Evolutionary conservation across 2,329 filamentous ascomycete species (phyloP).

Genomic region (Colletotrichum orbiculare): DNA sequence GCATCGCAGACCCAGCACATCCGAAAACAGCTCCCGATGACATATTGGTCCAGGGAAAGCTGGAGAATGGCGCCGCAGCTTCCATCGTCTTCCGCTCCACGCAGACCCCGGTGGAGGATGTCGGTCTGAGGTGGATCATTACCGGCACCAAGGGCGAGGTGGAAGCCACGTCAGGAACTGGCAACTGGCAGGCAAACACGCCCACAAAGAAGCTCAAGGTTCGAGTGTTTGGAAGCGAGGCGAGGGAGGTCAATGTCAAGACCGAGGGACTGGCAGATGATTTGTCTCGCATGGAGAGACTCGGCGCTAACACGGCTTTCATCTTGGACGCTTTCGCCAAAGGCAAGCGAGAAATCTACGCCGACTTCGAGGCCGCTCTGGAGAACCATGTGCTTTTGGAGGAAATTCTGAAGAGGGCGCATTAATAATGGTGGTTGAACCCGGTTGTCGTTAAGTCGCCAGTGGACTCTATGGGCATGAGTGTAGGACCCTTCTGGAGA

Average conservation of each 20-base stretch:
- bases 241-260: slow-evolving; percentile 9
- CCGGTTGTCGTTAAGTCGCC: no score
- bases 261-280: slow-evolving; percentile 29
- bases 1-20: slow-evolving; percentile 39
- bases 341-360: slow-evolving; percentile 29
- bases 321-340: slow-evolving; percentile 40
- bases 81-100: slow-evolving; percentile 43
- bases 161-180: slow-evolving; percentile 37
- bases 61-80: slow-evolving; percentile 45
- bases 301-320: slow-evolving; percentile 38
- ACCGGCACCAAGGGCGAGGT: slow-evolving; percentile 50
- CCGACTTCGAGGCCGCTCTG: slow-evolving; percentile 40
- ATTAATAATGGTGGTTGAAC: not conserved
- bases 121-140: slow-evolving; percentile 48
- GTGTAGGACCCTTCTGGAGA: no score
- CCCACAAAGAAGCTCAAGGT: slow-evolving; percentile 36
- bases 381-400: slow-evolving; percentile 40
- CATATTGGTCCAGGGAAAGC: slow-evolving; percentile 47
- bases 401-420: slow-evolving; percentile 37
- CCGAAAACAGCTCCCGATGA: slow-evolving; percentile 47
- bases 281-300: slow-evolving; percentile 22
- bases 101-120: slow-evolving; percentile 37
- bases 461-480: no score
- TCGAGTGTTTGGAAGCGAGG: slow-evolving; percentile 33
- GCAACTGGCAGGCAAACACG: slow-evolving; percentile 37